These are phyloP conservation scores for Xylariaceae sp. DNA, from an alignment of 2,329 filamentous ascomycete genomes.

Conservation along the genomic window DNA sequence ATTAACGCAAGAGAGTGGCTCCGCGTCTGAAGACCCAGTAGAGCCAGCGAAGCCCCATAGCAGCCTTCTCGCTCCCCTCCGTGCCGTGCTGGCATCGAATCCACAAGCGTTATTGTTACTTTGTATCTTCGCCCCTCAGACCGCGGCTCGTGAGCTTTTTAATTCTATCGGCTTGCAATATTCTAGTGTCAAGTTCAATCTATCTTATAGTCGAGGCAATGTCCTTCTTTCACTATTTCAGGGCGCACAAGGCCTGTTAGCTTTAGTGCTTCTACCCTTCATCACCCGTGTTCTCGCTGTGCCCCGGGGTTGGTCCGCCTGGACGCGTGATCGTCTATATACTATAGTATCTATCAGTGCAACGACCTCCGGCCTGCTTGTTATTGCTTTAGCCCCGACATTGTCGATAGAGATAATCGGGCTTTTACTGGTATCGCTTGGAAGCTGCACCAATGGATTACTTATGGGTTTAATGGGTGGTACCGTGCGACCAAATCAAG, in stretches of 20 bases:
- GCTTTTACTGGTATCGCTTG: constrained; percentile 2
- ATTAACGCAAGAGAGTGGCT: neutral
- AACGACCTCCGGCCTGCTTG: constrained; percentile 1
- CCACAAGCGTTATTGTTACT: constrained; percentile 1
- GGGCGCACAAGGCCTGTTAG: constrained; percentile 2
- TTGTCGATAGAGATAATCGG: constrained; percentile 1
- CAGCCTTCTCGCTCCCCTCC: neutral
- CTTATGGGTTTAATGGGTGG: constrained; percentile 5
- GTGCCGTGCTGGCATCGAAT: neutral
- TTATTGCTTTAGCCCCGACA: neutral
- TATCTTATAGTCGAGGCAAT: constrained; percentile 2
- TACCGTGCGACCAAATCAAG: neutral
- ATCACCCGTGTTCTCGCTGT: neutral
- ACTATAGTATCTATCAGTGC: neutral
- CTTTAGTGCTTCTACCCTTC: neutral
- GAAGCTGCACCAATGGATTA: constrained; percentile 8
- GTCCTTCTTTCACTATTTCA: constrained; percentile 3
- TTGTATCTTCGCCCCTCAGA: constrained; percentile 2
- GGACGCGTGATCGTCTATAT: constrained; percentile 3
- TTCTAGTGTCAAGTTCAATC: constrained; percentile 1
- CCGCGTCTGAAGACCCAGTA: neutral
- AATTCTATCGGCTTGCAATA: constrained; percentile 7
- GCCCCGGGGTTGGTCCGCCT: constrained; percentile 3
- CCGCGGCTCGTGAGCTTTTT: constrained; percentile 6
- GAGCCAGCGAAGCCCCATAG: neutral